Conservation (phyloP, 257 asterid species). For the Echium plantagineum region DNA sequence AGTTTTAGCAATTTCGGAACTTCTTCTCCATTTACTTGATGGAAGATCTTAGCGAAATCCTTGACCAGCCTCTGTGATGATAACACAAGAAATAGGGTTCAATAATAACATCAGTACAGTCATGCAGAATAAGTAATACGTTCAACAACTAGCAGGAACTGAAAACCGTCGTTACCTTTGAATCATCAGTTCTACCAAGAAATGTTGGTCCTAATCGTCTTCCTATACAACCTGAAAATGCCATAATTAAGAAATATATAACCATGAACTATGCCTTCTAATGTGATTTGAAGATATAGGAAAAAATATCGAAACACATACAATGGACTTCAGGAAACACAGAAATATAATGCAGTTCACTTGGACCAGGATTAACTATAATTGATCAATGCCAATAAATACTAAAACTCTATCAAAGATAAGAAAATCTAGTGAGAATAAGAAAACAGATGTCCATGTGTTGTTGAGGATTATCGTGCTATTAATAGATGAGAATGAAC, state of each 20-base stretch:
- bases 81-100: conserved; percentile 3
- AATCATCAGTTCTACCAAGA: conserved; percentile 81
- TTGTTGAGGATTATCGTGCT: too few relatives aligned
- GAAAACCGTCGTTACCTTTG: conserved; percentile 54
- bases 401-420: neutral
- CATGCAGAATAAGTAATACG: conserved; percentile 1
- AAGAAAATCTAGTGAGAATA: too few relatives aligned
- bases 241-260: conserved; percentile 11
- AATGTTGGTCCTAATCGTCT: conserved; percentile 93
- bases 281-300: neutral
- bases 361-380: neutral
- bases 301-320: neutral
- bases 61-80: conserved; percentile 68
- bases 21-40: conserved; percentile 84
- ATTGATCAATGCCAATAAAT: neutral
- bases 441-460: too few relatives aligned
- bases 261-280: neutral
- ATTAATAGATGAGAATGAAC: too few relatives aligned
- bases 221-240: conserved; percentile 85
- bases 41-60: conserved; percentile 78
- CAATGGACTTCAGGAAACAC: neutral
- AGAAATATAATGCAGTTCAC: neutral
- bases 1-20: conserved; percentile 72
- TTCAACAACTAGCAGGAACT: conserved; percentile 3
- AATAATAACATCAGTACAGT: neutral